Base-by-base conservation (phyloP, 139 green algal genomes). In the Chlorella sorokiniana region DNA sequence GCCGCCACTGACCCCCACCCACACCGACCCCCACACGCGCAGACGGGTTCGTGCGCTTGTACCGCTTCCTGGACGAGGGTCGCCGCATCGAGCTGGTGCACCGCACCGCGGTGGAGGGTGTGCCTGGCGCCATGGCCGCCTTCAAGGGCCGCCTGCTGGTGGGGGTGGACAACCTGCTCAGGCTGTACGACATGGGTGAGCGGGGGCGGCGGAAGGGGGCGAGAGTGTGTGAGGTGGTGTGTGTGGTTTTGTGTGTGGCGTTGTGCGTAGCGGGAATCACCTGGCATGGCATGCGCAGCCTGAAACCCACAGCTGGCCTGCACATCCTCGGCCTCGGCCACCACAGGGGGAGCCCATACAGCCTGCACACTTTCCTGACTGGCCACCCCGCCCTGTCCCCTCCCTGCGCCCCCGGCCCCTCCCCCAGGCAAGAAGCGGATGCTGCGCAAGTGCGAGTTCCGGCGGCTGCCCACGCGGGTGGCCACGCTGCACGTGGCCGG, bases 391-490 rank as follows among this genome's bases (percentile, higher is more conserved):
- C 33, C 65, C 65, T 48, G 2, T 48, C 41, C 69, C 4, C 69
- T 38, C 23, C 69, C 44, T 10, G 4, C 42, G 27, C 2, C 29
- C 69, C 27, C 9, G 2, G 41, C 71, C 48, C 5, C 2, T n/a
- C 3, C n/a, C 22, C 11, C 62, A 75, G 51, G 97, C 80, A 98
- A 97, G 87, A 98, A 98, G 89, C 97, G 97, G 88, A 88, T 99
- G 78, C 93, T 99, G 83, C 88, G 95, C 37, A 99, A 99, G 91
- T 97, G 92, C 83, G 97, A 99, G 88, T 95, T 95, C 89, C 80
- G 89, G 68, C 73, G 67, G 63, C 84, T 98, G 62, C 96, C 96
- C 41, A 94, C 90, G 73, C 86, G 90, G 38, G 93, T 97, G 69
- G 82, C 83, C n/a, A 91, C 64, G 23, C 87, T 99, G 37, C 64